Percentiles rank a stretch among this genome's conserved stretches.
Conservation (phyloP, 306 rosid genomes). For the Cucurbita argyrosperma region DNA sequence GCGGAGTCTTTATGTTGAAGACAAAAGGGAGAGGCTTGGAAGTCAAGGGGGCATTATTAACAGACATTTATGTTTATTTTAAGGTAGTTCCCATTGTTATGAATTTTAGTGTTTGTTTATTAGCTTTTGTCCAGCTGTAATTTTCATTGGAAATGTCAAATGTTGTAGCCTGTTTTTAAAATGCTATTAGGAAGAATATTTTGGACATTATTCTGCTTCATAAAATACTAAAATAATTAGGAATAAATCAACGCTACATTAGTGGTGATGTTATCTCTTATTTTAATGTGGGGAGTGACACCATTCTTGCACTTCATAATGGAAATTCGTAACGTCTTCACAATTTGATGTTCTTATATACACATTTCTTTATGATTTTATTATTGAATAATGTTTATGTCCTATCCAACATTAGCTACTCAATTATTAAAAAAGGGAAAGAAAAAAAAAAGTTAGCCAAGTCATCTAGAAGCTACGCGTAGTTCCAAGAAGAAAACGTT, state of each 20-base stretch:
- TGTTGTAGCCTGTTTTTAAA: background rate
- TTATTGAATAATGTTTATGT: background rate
- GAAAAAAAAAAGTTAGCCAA: background rate
- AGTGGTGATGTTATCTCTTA: background rate
- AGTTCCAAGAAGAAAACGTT: background rate
- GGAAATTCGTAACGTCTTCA: background rate
- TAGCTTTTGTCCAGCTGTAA: conserved; percentile 21
- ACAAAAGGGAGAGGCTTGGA: conserved; percentile 42
- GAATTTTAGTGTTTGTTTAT: conserved; percentile 23
- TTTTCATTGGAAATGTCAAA: conserved; percentile 10
- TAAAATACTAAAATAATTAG: background rate
- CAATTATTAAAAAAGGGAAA: background rate
- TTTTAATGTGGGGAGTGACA: background rate
- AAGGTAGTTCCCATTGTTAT: conserved; percentile 14
- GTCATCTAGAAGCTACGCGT: background rate
- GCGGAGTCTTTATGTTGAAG: conserved; percentile 30
- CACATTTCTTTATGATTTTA: background rate
- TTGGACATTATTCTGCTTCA: background rate
- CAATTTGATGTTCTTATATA: background rate
- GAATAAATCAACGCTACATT: background rate
- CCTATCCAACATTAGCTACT: background rate
- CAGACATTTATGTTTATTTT: background rate
- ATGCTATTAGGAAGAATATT: background rate
- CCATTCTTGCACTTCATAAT: background rate
- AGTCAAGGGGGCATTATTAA: conserved; percentile 15